phyloP scores from a whole-genome alignment of 2,329 filamentous ascomycete species.

The Aspergillus puulaauensis region DNA sequence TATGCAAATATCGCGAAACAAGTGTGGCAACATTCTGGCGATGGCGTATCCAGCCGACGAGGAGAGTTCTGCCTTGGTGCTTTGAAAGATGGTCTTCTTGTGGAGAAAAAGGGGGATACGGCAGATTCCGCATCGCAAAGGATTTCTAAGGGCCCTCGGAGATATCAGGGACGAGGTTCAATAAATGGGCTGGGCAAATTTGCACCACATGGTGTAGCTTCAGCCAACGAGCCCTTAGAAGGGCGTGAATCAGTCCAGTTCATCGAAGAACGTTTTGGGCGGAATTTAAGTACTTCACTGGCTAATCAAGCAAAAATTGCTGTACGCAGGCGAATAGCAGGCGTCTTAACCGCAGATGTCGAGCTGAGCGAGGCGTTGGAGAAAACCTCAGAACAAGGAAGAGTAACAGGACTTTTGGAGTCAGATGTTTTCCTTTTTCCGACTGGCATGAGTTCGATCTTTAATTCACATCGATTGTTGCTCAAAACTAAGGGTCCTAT shows the following conservation, averaged over 20 bases:
- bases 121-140: slow-evolving; percentile 27
- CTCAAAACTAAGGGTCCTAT: slow-evolving; percentile 61
- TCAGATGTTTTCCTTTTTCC: slow-evolving; percentile 88
- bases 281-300: slow-evolving; percentile 79
- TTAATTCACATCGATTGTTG: slow-evolving; percentile 76
- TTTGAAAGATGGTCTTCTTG: slow-evolving; percentile 67
- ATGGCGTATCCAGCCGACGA: slow-evolving; percentile 85
- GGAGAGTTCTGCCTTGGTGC: slow-evolving; percentile 84
- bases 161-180: slow-evolving; percentile 69
- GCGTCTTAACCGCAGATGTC: slow-evolving; percentile 71
- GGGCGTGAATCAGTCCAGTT: slow-evolving; percentile 72
- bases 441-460: slow-evolving; percentile 93
- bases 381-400: slow-evolving; percentile 32
- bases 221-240: slow-evolving; percentile 33
- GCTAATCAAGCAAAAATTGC: slow-evolving; percentile 81
- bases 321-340: slow-evolving; percentile 83
- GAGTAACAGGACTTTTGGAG: slow-evolving; percentile 64
- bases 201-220: slow-evolving; percentile 37
- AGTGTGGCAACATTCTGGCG: slow-evolving; percentile 96
- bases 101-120: slow-evolving; percentile 44
- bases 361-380: slow-evolving; percentile 63
- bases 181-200: slow-evolving; percentile 42
- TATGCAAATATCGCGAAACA: slow-evolving; percentile 76
- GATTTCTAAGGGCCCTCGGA: slow-evolving; percentile 68
- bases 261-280: slow-evolving; percentile 89